Percentiles rank a stretch among this genome's conserved stretches.
Conservation (phyloP, 1,284 basidiomycete species). For the Mixia osmundae region DNA sequence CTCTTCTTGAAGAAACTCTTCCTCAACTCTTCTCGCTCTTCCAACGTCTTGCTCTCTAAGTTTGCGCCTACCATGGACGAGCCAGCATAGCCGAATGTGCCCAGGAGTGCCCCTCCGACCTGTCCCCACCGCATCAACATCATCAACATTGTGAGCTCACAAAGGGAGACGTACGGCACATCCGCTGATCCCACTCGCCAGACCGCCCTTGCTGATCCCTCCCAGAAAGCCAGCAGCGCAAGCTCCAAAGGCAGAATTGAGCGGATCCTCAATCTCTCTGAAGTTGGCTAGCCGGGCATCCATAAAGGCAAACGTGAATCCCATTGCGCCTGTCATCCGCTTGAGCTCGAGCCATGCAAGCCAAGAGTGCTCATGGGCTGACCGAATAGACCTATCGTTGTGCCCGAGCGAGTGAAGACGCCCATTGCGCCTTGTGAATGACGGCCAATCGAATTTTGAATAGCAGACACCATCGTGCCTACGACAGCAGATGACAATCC, state of each 20-base stretch:
- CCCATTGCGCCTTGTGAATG: conserved; percentile 66
- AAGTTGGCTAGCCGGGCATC: conserved; percentile 59
- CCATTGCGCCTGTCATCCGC: conserved; percentile 36
- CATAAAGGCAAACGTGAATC: conserved; percentile 59
- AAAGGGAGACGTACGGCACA: conserved; percentile 8
- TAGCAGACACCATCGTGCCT: not conserved
- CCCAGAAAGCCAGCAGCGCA: conserved; percentile 83
- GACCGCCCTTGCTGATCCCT: conserved; percentile 45
- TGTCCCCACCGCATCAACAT: conserved; percentile 36
- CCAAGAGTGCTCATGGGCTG: conserved; percentile 19
- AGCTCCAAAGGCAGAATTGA: conserved; percentile 44
- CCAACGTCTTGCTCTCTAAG: conserved; percentile 20
- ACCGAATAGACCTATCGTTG: conserved; percentile 62
- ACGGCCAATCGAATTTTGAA: conserved; percentile 11
- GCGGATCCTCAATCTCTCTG: conserved; percentile 51
- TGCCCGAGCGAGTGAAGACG: conserved; percentile 49
- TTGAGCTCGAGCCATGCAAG: not conserved
- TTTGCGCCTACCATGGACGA: conserved; percentile 18
- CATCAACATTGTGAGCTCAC: conserved; percentile 4
- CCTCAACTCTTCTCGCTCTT: conserved; percentile 26
- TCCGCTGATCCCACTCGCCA: conserved; percentile 3
- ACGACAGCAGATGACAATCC: conserved; percentile 1
- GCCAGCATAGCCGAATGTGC: conserved; percentile 62
- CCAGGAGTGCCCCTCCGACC: conserved; percentile 53
- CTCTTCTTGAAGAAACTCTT: conserved; percentile 28